Percentiles rank a stretch among this genome's conserved stretches.
Evolutionary conservation across 2,329 filamentous ascomycete genomes (phyloP).

Genomic region (Proliferodiscus dingleyae): DNA sequence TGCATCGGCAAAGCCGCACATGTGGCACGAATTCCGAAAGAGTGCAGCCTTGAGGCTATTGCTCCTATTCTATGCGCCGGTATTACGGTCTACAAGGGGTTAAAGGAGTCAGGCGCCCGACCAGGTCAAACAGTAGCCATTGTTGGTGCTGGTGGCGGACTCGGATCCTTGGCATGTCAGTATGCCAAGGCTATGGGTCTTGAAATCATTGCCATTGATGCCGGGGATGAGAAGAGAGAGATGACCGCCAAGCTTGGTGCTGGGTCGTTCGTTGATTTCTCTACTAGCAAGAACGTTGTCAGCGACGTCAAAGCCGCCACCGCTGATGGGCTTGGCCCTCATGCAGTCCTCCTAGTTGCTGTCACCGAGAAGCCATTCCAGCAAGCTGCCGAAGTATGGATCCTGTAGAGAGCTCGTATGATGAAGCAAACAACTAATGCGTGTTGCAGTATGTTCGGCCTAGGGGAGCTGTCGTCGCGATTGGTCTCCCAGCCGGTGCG

Average conservation of each 20-base stretch:
- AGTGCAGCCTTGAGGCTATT: conserved; percentile 69
- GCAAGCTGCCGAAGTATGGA: conserved; percentile 62
- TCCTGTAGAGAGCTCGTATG: conserved; percentile 31
- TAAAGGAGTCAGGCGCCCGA: conserved; percentile 73
- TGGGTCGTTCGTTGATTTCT: conserved; percentile 74
- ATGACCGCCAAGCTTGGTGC: conserved; percentile 69
- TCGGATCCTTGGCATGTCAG: conserved; percentile 75
- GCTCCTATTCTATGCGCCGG: conserved; percentile 80
- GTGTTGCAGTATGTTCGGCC: conserved; percentile 70
- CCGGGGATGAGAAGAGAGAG: conserved; percentile 72
- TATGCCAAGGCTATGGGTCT: conserved; percentile 91
- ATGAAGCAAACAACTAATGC: conserved; percentile 3
- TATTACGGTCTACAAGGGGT: conserved; percentile 85
- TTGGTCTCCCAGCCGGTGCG: conserved; percentile 79
- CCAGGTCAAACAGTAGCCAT: conserved; percentile 78
- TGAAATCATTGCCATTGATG: conserved; percentile 74
- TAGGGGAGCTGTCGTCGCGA: conserved; percentile 77
- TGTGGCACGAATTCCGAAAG: conserved; percentile 75
- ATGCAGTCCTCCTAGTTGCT: conserved; percentile 82
- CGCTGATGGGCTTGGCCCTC: conserved; percentile 74
- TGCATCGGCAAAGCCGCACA: conserved; percentile 81
- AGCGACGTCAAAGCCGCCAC: conserved; percentile 79
- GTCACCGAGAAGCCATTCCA: conserved; percentile 91
- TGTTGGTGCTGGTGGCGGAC: conserved; percentile 79
- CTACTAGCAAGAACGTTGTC: conserved; percentile 69